These are phyloP conservation scores for Yamadazyma blattariae DNA, from an alignment of 1,139 yeast species.

Conservation along the genomic window DNA sequence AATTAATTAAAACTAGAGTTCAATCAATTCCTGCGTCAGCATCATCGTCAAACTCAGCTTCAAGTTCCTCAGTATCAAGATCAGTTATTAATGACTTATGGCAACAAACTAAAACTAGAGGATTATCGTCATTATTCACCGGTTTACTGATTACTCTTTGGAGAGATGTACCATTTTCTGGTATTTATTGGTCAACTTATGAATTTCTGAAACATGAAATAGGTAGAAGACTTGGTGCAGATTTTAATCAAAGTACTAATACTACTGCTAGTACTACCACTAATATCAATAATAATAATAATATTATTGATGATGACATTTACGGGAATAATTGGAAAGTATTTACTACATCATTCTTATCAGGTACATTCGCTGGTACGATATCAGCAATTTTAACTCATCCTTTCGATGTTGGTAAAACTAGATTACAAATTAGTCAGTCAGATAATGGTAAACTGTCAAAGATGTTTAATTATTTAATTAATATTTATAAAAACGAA, in stretches of 20 bases:
- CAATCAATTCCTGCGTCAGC: conserved; percentile 70
- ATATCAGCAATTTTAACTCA: conserved; percentile 85
- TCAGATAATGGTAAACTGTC: conserved; percentile 19
- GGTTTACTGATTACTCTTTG: conserved; percentile 87
- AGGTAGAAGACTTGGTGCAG: conserved; percentile 21
- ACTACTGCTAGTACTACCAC: no score
- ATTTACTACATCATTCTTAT: conserved; percentile 69
- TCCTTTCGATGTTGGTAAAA: conserved; percentile 97
- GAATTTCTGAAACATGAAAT: conserved; percentile 43
- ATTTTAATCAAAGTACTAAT: conserved; percentile 16
- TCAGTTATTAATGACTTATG: conserved; percentile 57
- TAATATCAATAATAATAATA: no score
- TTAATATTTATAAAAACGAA: conserved; percentile 61
- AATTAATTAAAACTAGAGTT: conserved; percentile 78
- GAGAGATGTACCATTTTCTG: conserved; percentile 98
- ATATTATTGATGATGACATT: no score
- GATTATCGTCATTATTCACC: conserved; percentile 66
- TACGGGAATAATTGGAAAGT: conserved; percentile 49
- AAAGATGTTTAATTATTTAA: conserved; percentile 64
- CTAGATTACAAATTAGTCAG: conserved; percentile 72
- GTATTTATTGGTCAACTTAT: conserved; percentile 89
- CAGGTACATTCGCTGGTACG: conserved; percentile 85
- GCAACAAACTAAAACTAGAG: conserved; percentile 53
- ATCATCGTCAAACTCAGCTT: conserved; percentile 20
- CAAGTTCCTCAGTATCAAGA: conserved; percentile 37